These are phyloP conservation scores for Aureobasidium uvarum DNA, from an alignment of 2,329 filamentous ascomycete species.

Conservation along the genomic window DNA sequence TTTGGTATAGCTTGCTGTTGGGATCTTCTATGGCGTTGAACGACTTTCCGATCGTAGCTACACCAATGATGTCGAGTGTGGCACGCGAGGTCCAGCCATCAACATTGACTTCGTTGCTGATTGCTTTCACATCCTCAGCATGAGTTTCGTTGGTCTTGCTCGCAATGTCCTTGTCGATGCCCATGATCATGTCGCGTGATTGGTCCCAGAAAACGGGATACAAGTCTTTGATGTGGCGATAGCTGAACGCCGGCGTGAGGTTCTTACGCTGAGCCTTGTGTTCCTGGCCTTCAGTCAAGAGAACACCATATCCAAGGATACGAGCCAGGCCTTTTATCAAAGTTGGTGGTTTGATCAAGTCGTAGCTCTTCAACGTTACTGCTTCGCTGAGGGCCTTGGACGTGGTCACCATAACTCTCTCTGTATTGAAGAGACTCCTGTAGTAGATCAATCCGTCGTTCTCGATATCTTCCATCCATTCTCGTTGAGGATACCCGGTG, in stretches of 20 bases:
- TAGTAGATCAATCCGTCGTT: constrained; percentile 41
- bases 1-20: constrained; percentile 52
- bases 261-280: constrained; percentile 63
- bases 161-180: constrained; percentile 32
- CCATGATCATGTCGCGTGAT: constrained; percentile 48
- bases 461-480: constrained; percentile 21
- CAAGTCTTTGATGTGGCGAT: constrained; percentile 78
- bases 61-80: constrained; percentile 59
- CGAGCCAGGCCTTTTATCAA: constrained; percentile 47
- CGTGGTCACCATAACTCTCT: constrained; percentile 42
- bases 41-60: constrained; percentile 57
- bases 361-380: constrained; percentile 54
- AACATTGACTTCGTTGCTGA: constrained; percentile 42
- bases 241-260: constrained; percentile 80
- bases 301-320: constrained; percentile 53
- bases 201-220: constrained; percentile 85
- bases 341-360: constrained; percentile 52
- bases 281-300: constrained; percentile 52
- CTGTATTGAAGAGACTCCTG: constrained; percentile 41
- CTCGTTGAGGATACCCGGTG: constrained; percentile 31
- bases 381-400: constrained; percentile 51
- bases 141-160: constrained; percentile 29
- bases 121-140: constrained; percentile 36
- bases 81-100: constrained; percentile 51
- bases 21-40: constrained; percentile 54